Evolutionary conservation across 106 monocot species (phyloP), one percentile per base, ranked within the genome.

Genomic region (Dioscorea alata): DNA sequence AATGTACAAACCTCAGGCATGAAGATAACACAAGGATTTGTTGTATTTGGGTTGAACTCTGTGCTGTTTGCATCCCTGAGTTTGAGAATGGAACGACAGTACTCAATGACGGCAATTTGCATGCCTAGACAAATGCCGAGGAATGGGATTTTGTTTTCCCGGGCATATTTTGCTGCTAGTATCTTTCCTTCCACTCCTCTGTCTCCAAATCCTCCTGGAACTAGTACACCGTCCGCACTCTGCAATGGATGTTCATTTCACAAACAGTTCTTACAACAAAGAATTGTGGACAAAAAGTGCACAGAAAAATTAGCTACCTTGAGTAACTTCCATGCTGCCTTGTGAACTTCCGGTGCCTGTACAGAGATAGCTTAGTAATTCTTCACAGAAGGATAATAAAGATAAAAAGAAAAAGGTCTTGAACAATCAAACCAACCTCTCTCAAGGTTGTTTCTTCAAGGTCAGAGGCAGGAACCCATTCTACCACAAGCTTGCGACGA

Each of bases 161-260:
- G 83, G 3, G 95, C 91, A 80, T 91, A 91, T 76, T 86, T 84
- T 66, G 95, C 95, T 13, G 95, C 95, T 23, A 88, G 75, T 15
- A 96, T 91, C 75, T 96, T 96, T 50, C 96, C 96, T 66, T 86
- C 71, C 4, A 97, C 89, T 6, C 96, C 96, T 82, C 96, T 75
- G 69, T 92, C 92, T 53, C 96, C 96, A 76, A 97, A 97, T 33
- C 96, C 96, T 53, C 96, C 96, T 22, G 96, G 96, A 67, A 97
- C 91, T 53, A 97, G 75, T 50, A 97, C 62, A 60, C 96, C 96
- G 74, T 97, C 78, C 66, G 86, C 91, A 71, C 86, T 80, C 96
- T 97, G 86, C 33, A 57, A 24, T 33, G 20, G 42, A 42, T 8
- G 42, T 42, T 6, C 2, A 6, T 42, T 8, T 42, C 42, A 42